Conservation (phyloP, 2,329 filamentous ascomycete species). For the Fusarium ramigenum region DNA sequence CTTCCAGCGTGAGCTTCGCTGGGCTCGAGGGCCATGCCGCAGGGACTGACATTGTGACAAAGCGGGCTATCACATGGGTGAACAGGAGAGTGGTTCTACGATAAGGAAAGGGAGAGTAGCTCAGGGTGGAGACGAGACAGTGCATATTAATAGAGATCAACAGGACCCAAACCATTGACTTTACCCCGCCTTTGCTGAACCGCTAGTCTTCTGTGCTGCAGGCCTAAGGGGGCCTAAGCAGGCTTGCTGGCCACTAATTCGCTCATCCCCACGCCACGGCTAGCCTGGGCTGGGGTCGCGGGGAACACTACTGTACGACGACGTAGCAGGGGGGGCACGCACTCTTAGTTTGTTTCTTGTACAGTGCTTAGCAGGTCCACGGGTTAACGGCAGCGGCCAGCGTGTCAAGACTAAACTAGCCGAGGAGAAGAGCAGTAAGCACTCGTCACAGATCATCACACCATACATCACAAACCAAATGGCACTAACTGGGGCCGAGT, state of each 20-base stretch:
- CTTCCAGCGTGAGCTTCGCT: conserved; percentile 49
- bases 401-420: background rate
- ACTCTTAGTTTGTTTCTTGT: background rate
- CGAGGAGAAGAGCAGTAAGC: background rate
- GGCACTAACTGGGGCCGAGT: background rate
- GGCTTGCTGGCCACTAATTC: background rate
- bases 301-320: background rate
- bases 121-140: background rate
- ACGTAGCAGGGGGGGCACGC: background rate
- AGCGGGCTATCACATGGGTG: background rate
- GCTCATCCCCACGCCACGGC: background rate
- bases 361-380: background rate
- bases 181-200: background rate
- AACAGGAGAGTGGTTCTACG: background rate
- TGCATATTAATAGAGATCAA: background rate
- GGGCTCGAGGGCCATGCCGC: conserved; percentile 23
- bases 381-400: background rate
- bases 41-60: background rate
- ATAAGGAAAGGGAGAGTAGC: background rate
- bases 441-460: background rate
- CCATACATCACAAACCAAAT: background rate
- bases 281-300: background rate
- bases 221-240: background rate
- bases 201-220: background rate
- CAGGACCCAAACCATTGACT: background rate